Evolutionary conservation across 208 protist genomes (phyloP).

Genomic region (Strigomonas galati): DNA sequence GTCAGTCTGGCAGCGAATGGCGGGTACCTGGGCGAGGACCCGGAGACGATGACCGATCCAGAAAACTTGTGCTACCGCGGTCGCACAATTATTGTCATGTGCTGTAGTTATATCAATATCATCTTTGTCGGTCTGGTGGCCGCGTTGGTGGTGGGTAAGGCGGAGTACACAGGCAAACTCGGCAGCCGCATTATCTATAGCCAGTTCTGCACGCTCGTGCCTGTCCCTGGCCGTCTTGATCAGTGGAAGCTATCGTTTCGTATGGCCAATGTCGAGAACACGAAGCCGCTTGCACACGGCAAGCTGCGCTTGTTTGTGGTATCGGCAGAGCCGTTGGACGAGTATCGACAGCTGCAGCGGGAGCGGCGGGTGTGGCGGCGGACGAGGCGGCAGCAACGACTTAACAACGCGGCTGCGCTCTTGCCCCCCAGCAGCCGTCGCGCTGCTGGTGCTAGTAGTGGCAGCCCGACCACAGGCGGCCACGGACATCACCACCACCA

Average conservation of each 20-base stretch:
- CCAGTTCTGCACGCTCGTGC: slow-evolving; percentile 67
- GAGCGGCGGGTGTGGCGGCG: slow-evolving; percentile 22
- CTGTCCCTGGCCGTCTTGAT: slow-evolving; percentile 34
- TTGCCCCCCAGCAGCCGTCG: not conserved
- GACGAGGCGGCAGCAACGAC: not conserved
- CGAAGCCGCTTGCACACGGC: slow-evolving; percentile 54
- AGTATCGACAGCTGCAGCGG: slow-evolving; percentile 36
- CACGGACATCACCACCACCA: slow-evolving; percentile 1
- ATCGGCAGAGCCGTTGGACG: slow-evolving; percentile 44
- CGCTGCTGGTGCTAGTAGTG: too few species aligned
- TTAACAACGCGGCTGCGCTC: not conserved
- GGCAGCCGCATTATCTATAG: slow-evolving; percentile 79
- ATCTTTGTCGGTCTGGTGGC: slow-evolving; percentile 83
- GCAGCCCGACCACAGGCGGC: not conserved
- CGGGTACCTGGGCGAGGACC: slow-evolving; percentile 78
- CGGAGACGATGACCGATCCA: slow-evolving; percentile 54
- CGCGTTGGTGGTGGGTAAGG: slow-evolving; percentile 81
- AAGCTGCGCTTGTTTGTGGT: slow-evolving; percentile 70
- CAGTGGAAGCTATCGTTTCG: slow-evolving; percentile 64
- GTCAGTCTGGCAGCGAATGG: slow-evolving; percentile 84
- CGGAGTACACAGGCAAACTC: slow-evolving; percentile 57
- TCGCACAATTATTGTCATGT: slow-evolving; percentile 70
- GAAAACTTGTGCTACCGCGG: slow-evolving; percentile 62
- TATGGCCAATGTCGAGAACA: slow-evolving; percentile 72
- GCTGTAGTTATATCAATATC: slow-evolving; percentile 77